Conservation (phyloP, 176 grass and related monocot species). For the Puccinellia tenuiflora region DNA sequence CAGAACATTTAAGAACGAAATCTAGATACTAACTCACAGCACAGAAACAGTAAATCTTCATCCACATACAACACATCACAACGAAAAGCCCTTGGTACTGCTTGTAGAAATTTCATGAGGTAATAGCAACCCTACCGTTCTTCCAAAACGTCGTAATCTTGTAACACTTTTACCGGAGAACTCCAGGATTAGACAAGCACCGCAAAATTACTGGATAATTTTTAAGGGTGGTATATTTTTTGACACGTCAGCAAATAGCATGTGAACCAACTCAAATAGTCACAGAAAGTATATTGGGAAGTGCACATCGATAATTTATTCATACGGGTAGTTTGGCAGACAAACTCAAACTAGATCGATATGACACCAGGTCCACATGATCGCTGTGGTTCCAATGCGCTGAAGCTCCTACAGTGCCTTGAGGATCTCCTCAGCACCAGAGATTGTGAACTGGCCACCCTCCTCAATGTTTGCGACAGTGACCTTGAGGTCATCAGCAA, state of each 20-base stretch:
- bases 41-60: neutral
- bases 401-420: constrained; percentile 56
- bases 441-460: constrained; percentile 87
- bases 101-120: neutral
- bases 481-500: constrained; percentile 67
- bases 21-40: neutral
- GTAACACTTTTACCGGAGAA: neutral
- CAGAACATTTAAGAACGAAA: neutral
- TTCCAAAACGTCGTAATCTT: neutral
- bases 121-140: neutral
- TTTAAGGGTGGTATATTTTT: neutral
- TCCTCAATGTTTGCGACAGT: constrained; percentile 87
- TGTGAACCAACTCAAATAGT: neutral
- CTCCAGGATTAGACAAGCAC: neutral
- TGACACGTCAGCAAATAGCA: neutral
- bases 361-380: neutral
- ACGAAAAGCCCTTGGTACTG: neutral
- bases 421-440: constrained; percentile 94
- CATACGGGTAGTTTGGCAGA: neutral
- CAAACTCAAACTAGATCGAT: neutral
- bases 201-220: neutral
- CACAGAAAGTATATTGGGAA: neutral
- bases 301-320: constrained; percentile 31
- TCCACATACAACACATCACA: neutral
- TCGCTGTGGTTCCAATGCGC: neutral